Conservation (phyloP, 2,329 filamentous ascomycete species). For the Fusarium anguioides region DNA sequence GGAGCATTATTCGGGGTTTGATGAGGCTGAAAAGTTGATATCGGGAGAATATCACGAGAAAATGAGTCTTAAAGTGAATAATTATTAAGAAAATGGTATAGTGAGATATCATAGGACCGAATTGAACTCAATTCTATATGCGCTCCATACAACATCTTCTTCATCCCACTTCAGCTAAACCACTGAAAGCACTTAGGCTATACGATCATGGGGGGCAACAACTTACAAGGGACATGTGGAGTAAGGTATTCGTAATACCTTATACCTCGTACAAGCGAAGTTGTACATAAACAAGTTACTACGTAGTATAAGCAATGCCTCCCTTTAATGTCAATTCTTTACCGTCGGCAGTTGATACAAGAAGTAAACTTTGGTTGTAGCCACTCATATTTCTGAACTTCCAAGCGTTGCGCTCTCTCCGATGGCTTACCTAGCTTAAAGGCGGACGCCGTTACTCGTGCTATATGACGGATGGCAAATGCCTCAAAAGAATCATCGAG, state of each 20-base stretch:
- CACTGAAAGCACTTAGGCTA: too few species aligned
- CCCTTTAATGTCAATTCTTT: too few species aligned
- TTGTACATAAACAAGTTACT: not conserved
- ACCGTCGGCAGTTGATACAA: not conserved
- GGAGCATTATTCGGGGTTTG: conserved; percentile 11
- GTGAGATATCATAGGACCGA: not conserved
- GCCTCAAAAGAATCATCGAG: not conserved
- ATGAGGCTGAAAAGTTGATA: conserved; percentile 21
- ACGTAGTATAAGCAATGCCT: not conserved
- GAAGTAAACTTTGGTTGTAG: not conserved
- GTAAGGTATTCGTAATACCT: not conserved
- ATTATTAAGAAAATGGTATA: not conserved
- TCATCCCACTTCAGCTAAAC: not conserved
- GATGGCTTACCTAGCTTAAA: not conserved
- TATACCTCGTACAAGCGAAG: not conserved
- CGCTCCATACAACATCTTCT: conserved; percentile 24
- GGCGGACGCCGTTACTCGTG: not conserved
- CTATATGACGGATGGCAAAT: not conserved
- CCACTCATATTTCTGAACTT: not conserved
- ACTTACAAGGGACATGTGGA: conserved; percentile 1
- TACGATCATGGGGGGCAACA: conserved; percentile 17
- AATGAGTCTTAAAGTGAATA: not conserved
- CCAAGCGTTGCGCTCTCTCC: not conserved
- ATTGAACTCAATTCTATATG: conserved; percentile 9
- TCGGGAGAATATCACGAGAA: not conserved